These are phyloP conservation scores for Erigeron canadensis DNA, from an alignment of 129 eudicot genomes.

Conservation along the genomic window DNA sequence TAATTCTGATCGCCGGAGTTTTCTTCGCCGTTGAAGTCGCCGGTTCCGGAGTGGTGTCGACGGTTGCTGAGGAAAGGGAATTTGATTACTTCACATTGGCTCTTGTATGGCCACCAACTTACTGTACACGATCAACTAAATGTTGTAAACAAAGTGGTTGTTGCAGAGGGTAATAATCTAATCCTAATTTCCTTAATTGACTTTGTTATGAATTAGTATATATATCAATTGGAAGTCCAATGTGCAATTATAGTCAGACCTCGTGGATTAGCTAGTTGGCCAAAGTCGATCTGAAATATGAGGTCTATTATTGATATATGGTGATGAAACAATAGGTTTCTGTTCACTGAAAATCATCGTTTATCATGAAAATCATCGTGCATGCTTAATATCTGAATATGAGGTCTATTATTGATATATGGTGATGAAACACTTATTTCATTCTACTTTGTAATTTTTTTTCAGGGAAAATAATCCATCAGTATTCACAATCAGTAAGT, in stretches of 20 bases:
- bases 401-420: not conserved
- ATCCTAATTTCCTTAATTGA: no score
- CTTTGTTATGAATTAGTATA: no score
- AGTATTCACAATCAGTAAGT: conserved; percentile 84
- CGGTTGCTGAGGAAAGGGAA: conserved; percentile 17
- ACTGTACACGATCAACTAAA: not conserved
- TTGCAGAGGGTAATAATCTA: conserved; percentile 2
- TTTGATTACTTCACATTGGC: not conserved
- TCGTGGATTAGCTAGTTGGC: not conserved
- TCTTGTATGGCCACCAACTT: conserved; percentile 1
- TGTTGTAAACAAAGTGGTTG: not conserved
- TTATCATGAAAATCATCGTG: no score
- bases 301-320: no score
- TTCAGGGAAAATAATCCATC: conserved; percentile 58
- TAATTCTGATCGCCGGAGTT: conserved; percentile 37
- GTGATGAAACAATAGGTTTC: conserved; percentile 17
- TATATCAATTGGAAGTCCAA: no score
- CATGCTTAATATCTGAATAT: no score
- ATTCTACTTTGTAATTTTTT: conserved; percentile 21
- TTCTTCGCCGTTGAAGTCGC: conserved; percentile 33
- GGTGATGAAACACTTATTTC: conserved; percentile 25
- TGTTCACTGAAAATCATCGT: no score
- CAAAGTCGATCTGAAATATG: not conserved
- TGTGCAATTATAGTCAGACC: no score
- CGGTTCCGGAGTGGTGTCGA: conserved; percentile 31